Evolutionary conservation across 75 land plant species (phyloP), one percentile per base, ranked within the genome.

Genomic region (Chamaecyparis obtusa): DNA sequence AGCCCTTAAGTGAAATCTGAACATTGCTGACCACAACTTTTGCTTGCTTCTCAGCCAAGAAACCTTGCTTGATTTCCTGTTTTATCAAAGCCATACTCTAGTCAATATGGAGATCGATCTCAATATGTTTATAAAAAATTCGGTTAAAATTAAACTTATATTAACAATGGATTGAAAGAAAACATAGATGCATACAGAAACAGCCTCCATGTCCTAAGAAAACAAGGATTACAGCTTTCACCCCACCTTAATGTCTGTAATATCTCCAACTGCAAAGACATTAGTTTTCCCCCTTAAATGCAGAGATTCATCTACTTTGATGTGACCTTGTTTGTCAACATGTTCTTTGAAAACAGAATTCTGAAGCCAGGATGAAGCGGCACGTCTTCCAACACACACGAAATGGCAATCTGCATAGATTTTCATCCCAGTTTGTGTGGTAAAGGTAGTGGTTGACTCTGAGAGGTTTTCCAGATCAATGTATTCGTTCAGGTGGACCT

Each of bases 341-440:
- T 32, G 54, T 27, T 88, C 84, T 55, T 88, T 74, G 49, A 91
- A 90, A 49, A 84, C 84, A 30, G 82, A 46, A n/a, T 84, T 88
- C 49, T 87, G 39, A 36, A 91, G 82, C 92, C 92, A 91, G 30
- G 91, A 71, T 30, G 89, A 87, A 33, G 81, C 86, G 60, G 85
- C 43, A 36, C 84, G 60, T 46, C 83, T 87, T 44, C 92, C 92
- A 44, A 87, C 76, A 48, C 92, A 90, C 48, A 83, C 86, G 36
- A 87, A 91, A 83, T 90, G 92, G 41, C 93, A 90, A 88, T 97
- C 98, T 17, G 95, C 96, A 72, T 41, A 14, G 39, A 97, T 92
- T 15, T 85, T 88, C 56, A 88, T 88, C 80, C 98, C 95, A 49
- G 54, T 76, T 14, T 92, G 86, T 54, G 98, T 97, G 41, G 79